Conservation (phyloP, 148 eudicot genomes). For the Vaccinium macrocarpon region DNA sequence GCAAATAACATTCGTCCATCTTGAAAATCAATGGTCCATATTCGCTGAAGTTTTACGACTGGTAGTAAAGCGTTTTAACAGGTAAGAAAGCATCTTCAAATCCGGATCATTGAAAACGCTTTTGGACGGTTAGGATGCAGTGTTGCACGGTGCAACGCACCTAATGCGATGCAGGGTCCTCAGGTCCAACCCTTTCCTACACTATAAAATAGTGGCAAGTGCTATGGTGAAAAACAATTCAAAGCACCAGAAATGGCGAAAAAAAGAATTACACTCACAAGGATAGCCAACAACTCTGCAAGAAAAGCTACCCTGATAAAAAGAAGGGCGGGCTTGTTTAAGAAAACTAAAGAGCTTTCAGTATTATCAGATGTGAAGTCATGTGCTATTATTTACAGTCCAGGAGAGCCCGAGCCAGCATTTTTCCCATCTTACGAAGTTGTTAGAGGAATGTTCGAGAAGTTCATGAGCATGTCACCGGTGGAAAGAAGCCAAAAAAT, state of each 20-base stretch:
- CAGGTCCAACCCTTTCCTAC: background rate
- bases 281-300: slow-evolving; percentile 6
- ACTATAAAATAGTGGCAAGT: background rate
- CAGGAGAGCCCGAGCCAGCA: background rate
- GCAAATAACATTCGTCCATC: no score
- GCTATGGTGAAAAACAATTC: background rate
- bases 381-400: slow-evolving; percentile 15
- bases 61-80: no score
- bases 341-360: slow-evolving; percentile 28
- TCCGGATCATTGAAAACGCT: no score
- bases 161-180: no score
- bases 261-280: background rate
- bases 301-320: slow-evolving; percentile 17
- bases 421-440: slow-evolving; percentile 19
- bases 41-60: no score
- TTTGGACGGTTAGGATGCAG: no score
- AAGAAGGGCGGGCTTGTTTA: slow-evolving; percentile 20
- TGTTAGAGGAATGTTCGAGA: slow-evolving; percentile 1
- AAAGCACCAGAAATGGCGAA: slow-evolving; percentile 16
- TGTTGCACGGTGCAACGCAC: no score
- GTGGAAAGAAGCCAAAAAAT: slow-evolving; percentile 13
- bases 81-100: no score
- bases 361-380: slow-evolving; percentile 17
- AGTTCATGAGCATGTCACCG: slow-evolving; percentile 15
- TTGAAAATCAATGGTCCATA: no score